Base-by-base conservation (phyloP, 2,329 filamentous ascomycete genomes). In the Sporothrix schenckii region DNA sequence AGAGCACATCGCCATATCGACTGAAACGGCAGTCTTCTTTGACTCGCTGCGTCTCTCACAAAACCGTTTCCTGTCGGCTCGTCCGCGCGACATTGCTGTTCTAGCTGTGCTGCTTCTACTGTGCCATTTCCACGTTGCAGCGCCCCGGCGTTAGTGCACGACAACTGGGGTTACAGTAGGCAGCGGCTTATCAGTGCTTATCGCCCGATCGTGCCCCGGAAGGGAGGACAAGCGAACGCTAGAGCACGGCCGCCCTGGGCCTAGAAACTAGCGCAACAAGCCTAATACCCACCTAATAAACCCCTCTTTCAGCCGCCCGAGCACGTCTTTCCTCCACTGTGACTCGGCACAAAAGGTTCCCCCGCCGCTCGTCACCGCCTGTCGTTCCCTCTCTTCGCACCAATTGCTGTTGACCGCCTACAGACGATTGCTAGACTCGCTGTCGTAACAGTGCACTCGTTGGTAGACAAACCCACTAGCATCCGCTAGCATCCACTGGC, bases 321-420 rank as follows among this genome's bases (percentile, higher is more conserved):
- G 58, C 58, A 63, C 34, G 39, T 14, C 56, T 44, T 16, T 60
- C 34, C 34, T 21, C 4, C 34, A 27, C 52, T 30, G 52, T 30
- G 52, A 11, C 34, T n/a, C 49, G 19, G 52, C 21, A 13, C 24
- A 30, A 3, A 21, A 21, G 13, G 10, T 30, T 47, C 47, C 61
- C 60, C 61, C 61, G 60, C 60, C 44, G 44, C 60, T 50, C 60
- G 60, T 50, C 60, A 50, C 61, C 44, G 61, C 61, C 61, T 65
- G 21, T n/a, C 16, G 19, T 5, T 16, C 2, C 11, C 21, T 14
- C 34, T 13, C 27, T 39, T 34, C 34, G 11, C 53, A 7, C 16
- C 56, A 41, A 61, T 47, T 61, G 58, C 58, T 13, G 58, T 47
- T 61, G 39, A 61, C 58, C 58, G 39, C 27, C 54, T 16, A 27